Conservation (phyloP, 768 basidiomycete genomes). For the Termitomyces sp. region DNA sequence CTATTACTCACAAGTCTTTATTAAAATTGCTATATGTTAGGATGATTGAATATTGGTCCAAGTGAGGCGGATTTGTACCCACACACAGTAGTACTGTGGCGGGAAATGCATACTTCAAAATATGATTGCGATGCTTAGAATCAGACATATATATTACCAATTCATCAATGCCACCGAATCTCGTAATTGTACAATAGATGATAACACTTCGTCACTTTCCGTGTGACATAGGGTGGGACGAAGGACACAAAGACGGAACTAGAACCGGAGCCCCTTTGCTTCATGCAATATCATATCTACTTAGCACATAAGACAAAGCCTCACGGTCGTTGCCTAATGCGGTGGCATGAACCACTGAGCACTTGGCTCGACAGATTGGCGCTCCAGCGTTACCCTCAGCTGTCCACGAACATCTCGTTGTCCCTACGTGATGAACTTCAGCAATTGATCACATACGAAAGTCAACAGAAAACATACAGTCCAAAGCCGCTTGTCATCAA, state of each 20-base stretch:
- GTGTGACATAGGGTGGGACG: not conserved
- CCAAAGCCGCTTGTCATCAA: constrained; percentile 54
- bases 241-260: not conserved
- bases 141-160: not conserved
- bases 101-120: too few species aligned
- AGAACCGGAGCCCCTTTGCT: not conserved
- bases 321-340: not conserved
- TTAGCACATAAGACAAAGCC: not conserved
- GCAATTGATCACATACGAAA: not conserved
- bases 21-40: too few species aligned
- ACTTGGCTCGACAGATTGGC: constrained; percentile 25
- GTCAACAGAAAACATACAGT: constrained; percentile 37
- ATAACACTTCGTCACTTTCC: not conserved
- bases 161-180: not conserved
- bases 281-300: not conserved
- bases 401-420: constrained; percentile 18
- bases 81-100: too few species aligned
- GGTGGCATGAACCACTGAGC: constrained; percentile 41
- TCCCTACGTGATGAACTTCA: constrained; percentile 22
- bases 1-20: too few species aligned
- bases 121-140: not conserved
- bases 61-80: too few species aligned
- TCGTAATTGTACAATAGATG: too few species aligned
- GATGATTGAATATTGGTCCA: too few species aligned
- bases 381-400: constrained; percentile 29